Evolutionary conservation across 257 asterid genomes (phyloP).

Genomic region (Solanum tacnaense): DNA sequence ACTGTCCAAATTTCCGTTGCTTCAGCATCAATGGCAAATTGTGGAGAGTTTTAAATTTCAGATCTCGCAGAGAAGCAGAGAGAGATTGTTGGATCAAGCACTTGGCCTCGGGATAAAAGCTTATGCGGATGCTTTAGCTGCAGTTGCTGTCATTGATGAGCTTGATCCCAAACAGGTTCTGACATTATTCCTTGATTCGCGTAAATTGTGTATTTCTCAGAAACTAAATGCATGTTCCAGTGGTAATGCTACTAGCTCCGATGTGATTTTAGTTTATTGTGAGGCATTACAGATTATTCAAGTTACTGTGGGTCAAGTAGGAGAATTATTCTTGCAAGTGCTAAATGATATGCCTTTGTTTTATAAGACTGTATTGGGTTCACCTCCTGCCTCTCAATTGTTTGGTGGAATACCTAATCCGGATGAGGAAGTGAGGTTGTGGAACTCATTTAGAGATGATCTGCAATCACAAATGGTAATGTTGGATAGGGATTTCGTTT

Average conservation of each 20-base stretch:
- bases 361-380: conserved; percentile 68
- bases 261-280: conserved; percentile 76
- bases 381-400: conserved; percentile 97
- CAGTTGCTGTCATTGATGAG: conserved; percentile 77
- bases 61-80: conserved; percentile 86
- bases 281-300: conserved; percentile 78
- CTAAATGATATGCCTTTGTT: conserved; percentile 88
- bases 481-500: conserved; percentile 56
- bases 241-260: conserved; percentile 50
- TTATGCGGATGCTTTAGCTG: conserved; percentile 95
- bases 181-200: conserved; percentile 65
- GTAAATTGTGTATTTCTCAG: conserved; percentile 67
- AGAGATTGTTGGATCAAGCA: conserved; percentile 71
- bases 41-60: conserved; percentile 91
- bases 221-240: conserved; percentile 64
- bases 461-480: conserved; percentile 67
- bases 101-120: conserved; percentile 52
- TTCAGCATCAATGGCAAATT: conserved; percentile 97
- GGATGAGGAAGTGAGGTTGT: conserved; percentile 80
- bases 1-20: conserved; percentile 71
- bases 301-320: conserved; percentile 86
- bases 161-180: conserved; percentile 76
- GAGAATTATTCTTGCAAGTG: conserved; percentile 87
- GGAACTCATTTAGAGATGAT: conserved; percentile 80
- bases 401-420: conserved; percentile 98